A percentile compares a stretch with the other conserved stretches of the same genome.
Conservation (phyloP, 1,139 yeast genomes). For the Lodderomyces parapsilosis region DNA sequence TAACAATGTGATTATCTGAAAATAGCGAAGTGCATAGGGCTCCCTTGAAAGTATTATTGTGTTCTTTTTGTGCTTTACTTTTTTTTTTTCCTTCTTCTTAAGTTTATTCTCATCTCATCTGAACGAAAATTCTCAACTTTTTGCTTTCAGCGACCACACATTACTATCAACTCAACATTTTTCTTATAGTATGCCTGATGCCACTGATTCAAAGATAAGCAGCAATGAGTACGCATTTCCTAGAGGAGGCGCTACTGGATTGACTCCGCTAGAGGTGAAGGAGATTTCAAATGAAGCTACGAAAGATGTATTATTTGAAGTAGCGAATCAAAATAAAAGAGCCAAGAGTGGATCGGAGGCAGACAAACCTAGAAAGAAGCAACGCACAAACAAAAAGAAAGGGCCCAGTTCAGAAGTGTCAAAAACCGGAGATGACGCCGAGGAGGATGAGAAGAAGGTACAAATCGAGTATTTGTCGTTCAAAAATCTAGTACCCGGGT, state of each 20-base stretch:
- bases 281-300: slow-evolving; percentile 93
- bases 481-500: slow-evolving; percentile 65
- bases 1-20: not conserved
- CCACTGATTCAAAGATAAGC: slow-evolving; percentile 23
- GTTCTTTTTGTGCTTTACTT: no score
- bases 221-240: slow-evolving; percentile 79
- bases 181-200: slow-evolving; percentile 16
- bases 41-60: no score
- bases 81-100: not conserved
- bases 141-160: no score
- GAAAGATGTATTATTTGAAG: slow-evolving; percentile 75
- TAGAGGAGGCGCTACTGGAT: slow-evolving; percentile 87
- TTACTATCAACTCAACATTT: not conserved
- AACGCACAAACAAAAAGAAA: slow-evolving; percentile 33
- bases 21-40: no score
- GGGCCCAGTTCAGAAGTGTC: slow-evolving; percentile 23
- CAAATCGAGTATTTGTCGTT: slow-evolving; percentile 62
- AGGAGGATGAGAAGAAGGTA: slow-evolving; percentile 26
- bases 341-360: slow-evolving; percentile 23
- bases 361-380: slow-evolving; percentile 21
- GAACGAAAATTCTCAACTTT: not conserved
- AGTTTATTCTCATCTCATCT: slow-evolving; percentile 4
- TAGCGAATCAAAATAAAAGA: slow-evolving; percentile 35
- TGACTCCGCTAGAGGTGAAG: slow-evolving; percentile 87
- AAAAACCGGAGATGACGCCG: slow-evolving; percentile 20